Evolutionary conservation across 2,329 filamentous ascomycete species (phyloP), one percentile per base, ranked within the genome.

Genomic region (Oidium heveae): DNA sequence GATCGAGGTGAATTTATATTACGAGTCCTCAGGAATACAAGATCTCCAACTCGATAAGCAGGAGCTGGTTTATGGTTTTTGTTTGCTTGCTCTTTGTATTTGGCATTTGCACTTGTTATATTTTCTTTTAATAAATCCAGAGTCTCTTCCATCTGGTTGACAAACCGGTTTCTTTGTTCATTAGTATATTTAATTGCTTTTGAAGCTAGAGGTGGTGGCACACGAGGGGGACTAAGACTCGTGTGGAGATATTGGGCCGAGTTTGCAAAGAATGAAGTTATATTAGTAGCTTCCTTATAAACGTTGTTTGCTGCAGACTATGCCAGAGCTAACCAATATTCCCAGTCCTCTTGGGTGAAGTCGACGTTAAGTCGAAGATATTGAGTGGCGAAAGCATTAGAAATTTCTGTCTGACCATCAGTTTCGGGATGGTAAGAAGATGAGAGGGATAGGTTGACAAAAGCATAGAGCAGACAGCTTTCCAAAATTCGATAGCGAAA

Each of bases 261-360:
- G 22, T 58, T 61, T 12, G 53, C 56, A 18, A 55, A 57, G 47
- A 59, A 60, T 2, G 54, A 49, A 0, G 58, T 56, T 12, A 59
- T 46, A 12, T 52, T 36, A 8, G 55, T 60, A 33, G 55, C 51
- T 13, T 44, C 50, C 4, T 41, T 54, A 1, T 53, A 28, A 0
- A 33, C 24, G 33, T 58, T 60, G 33, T 58, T 57, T 16, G 54
- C 54, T 3, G 57, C 56, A 33, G 59, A 58, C 47, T 61, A 54
- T 2, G 56, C 56, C 7, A 60, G 16, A 4, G 57, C 54, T 18
- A 61, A 53, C 37, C 39, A 56, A 18, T 56, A 28, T 2, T n/a
- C 52, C 55, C 53, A 61, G 36, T 61, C 50, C 18, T 59, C 55
- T 39, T 60, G 55, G 20, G 58, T n/a, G 33, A 58, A 59, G 51